A percentile compares a stretch with the other conserved stretches of the same genome.
phyloP scores from a whole-genome alignment of 2,329 filamentous ascomycete genomes.

The Ceratocystis cacaofunesta region DNA sequence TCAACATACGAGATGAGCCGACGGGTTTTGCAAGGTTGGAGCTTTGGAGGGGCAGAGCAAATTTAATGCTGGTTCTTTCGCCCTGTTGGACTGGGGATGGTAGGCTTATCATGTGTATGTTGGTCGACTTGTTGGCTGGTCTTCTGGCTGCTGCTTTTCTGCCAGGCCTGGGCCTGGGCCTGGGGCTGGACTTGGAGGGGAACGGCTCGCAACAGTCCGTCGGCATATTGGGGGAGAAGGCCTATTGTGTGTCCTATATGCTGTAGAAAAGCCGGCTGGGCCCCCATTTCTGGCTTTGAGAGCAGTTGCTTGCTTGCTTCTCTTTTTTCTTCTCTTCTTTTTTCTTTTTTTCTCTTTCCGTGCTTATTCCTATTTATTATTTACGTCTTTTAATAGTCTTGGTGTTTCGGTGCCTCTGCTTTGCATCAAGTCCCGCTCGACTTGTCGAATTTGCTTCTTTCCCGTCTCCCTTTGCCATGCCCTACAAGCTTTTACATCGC shows the following conservation, averaged over 20 bases:
- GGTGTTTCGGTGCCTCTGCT: neutral
- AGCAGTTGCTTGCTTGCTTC: neutral
- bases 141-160: too few relatives aligned
- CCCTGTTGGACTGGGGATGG: too few relatives aligned
- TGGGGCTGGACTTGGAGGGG: neutral
- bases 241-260: neutral
- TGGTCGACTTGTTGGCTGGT: too few relatives aligned
- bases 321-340: neutral
- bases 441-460: neutral
- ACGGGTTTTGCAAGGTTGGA: neutral
- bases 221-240: too few relatives aligned
- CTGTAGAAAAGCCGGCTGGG: constrained; percentile 6
- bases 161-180: too few relatives aligned
- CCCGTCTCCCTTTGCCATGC: constrained; percentile 12
- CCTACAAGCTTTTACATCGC: constrained; percentile 43
- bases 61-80: too few relatives aligned
- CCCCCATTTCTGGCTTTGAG: constrained; percentile 6
- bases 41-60: neutral
- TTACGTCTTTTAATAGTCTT: neutral
- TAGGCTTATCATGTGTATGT: too few relatives aligned
- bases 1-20: neutral
- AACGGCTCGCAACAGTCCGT: neutral
- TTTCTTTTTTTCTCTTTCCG: neutral
- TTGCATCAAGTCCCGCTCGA: neutral
- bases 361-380: neutral